These are phyloP conservation scores for Scorias spongiosa DNA, from an alignment of 2,329 filamentous ascomycete species.

Conservation along the genomic window DNA sequence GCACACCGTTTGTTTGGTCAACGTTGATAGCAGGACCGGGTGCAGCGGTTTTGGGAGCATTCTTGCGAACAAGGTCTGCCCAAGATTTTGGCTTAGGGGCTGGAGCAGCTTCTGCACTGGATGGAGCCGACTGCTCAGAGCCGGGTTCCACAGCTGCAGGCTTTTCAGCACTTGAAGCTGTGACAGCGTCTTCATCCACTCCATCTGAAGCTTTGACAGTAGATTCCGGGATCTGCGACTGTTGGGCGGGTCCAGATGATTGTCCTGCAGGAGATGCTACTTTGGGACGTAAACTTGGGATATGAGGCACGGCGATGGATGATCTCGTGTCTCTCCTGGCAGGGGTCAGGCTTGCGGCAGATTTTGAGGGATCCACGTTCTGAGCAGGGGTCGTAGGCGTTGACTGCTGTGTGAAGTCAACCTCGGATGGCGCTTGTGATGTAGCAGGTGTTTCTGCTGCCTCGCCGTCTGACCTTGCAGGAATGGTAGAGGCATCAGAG, in stretches of 20 bases:
- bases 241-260: slow-evolving; percentile 13
- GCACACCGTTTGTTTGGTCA: slow-evolving; percentile 10
- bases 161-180: not conserved
- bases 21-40: slow-evolving; percentile 13
- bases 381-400: slow-evolving; percentile 36
- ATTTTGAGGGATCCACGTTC: slow-evolving; percentile 17
- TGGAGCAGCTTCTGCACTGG: slow-evolving; percentile 14
- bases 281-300: slow-evolving; percentile 32
- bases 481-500: slow-evolving; percentile 29
- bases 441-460: slow-evolving; percentile 41
- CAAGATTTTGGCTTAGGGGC: slow-evolving; percentile 39
- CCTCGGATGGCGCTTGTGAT: slow-evolving; percentile 43
- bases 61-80: slow-evolving; percentile 50
- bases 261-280: slow-evolving; percentile 23
- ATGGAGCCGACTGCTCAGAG: slow-evolving; percentile 19
- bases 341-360: slow-evolving; percentile 15
- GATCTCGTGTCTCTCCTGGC: slow-evolving; percentile 28
- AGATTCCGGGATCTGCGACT: not conserved
- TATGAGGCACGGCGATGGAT: slow-evolving; percentile 36
- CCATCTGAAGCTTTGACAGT: not conserved
- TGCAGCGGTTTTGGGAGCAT: slow-evolving; percentile 19
- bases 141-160: slow-evolving; percentile 7
- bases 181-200: not conserved
- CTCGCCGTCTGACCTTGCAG: slow-evolving; percentile 22
- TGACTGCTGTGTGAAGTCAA: slow-evolving; percentile 25